Evolutionary conservation across 2,329 filamentous ascomycete species (phyloP).

Genomic region (Botrytis porri): DNA sequence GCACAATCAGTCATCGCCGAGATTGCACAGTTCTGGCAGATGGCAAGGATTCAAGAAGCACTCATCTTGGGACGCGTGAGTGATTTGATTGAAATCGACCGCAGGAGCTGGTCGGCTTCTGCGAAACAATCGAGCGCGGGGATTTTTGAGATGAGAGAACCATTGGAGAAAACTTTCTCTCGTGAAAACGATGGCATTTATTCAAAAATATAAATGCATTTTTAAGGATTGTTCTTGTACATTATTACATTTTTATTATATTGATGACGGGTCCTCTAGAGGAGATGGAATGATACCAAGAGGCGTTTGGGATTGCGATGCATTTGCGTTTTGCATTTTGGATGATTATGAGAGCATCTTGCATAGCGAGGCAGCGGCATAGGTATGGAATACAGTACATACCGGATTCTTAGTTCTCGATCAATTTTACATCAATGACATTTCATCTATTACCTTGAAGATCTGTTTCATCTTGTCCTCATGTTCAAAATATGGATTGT

Average conservation of each 20-base stretch:
- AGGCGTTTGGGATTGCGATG: conserved; percentile 6
- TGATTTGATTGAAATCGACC: conserved; percentile 21
- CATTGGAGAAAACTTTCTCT: conserved; percentile 44
- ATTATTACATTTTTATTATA: conserved; percentile 15
- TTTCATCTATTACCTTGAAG: not conserved
- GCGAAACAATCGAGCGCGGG: conserved; percentile 22
- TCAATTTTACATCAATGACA: not conserved
- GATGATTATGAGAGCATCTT: conserved; percentile 14
- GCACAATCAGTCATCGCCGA: conserved; percentile 54
- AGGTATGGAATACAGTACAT: not conserved
- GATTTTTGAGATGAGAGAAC: conserved; percentile 29
- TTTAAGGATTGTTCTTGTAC: not conserved
- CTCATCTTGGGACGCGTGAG: conserved; percentile 30
- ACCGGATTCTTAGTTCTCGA: not conserved
- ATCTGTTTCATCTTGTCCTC: not conserved
- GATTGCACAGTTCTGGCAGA: conserved; percentile 58
- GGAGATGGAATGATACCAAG: conserved; percentile 20
- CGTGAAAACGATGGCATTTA: conserved; percentile 34
- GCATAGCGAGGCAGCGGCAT: conserved; percentile 1
- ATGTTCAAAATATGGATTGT: not conserved
- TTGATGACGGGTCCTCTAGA: conserved; percentile 6
- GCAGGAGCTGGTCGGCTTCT: not conserved
- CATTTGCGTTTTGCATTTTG: conserved; percentile 10
- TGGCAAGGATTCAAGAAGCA: conserved; percentile 47
- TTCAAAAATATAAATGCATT: conserved; percentile 21